Conservation (phyloP, 2,329 filamentous ascomycete species). For the Spiromastix sp. region DNA sequence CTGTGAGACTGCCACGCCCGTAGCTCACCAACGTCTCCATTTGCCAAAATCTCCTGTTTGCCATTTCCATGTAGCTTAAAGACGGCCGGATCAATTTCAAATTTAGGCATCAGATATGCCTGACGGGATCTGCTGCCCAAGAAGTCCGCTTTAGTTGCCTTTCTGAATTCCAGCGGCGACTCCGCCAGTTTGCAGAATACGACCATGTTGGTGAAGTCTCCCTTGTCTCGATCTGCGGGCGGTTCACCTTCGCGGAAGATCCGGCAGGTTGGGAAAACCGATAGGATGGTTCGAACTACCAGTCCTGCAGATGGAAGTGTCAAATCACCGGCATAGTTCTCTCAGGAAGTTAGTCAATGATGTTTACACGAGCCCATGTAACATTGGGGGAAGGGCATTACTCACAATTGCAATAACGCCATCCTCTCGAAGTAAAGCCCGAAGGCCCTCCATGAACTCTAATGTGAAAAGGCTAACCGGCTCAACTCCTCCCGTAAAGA, state of each 20-base stretch:
- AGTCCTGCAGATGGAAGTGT: constrained; percentile 63
- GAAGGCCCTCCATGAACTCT: constrained; percentile 66
- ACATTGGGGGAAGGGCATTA: constrained; percentile 9
- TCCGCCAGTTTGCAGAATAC: constrained; percentile 74
- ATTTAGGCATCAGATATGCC: constrained; percentile 59
- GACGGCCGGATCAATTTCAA: constrained; percentile 49
- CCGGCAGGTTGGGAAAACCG: constrained; percentile 80
- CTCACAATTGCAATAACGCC: constrained; percentile 82
- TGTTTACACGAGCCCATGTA: too few relatives aligned
- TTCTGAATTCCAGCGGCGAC: constrained; percentile 53
- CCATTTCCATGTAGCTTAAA: constrained; percentile 35
- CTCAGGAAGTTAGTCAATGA: constrained; percentile 9
- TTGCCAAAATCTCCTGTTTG: constrained; percentile 29
- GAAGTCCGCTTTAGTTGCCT: constrained; percentile 54
- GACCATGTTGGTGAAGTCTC: constrained; percentile 90
- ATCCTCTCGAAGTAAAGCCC: constrained; percentile 59
- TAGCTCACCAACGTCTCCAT: constrained; percentile 53
- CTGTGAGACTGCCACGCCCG: constrained; percentile 63
- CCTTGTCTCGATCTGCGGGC: constrained; percentile 37
- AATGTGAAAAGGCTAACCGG: constrained; percentile 78
- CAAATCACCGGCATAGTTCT: constrained; percentile 95
- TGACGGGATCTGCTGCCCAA: constrained; percentile 60
- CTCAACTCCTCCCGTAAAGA: constrained; percentile 93
- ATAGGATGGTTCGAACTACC: constrained; percentile 69
- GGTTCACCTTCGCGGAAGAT: constrained; percentile 71